Evolutionary conservation across 768 basidiomycete genomes (phyloP).

Genomic region (Auricularia heimuer): DNA sequence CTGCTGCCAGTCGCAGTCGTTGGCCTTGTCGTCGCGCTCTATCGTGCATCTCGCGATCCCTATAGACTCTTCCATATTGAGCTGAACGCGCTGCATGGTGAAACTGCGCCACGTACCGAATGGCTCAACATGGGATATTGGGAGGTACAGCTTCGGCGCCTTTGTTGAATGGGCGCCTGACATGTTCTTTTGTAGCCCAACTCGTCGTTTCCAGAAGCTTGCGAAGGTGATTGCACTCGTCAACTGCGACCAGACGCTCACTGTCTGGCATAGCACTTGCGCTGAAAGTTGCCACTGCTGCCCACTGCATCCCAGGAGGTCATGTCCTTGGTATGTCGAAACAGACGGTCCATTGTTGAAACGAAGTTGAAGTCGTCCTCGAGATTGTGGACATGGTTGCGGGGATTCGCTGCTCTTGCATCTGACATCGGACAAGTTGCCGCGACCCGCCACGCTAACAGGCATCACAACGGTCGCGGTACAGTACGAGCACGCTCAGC

Average conservation of each 20-base stretch:
- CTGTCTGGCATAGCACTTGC: constrained; percentile 34
- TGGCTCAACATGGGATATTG: constrained; percentile 69
- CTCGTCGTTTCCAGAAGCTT: constrained; percentile 44
- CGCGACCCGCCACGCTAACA: constrained; percentile 36
- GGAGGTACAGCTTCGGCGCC: constrained; percentile 31
- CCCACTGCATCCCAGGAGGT: constrained; percentile 30
- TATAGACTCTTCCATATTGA: constrained; percentile 51
- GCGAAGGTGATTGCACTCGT: constrained; percentile 34
- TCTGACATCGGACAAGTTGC: constrained; percentile 34
- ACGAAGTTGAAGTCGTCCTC: neutral
- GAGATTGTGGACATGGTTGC: constrained; percentile 61
- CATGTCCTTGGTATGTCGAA: constrained; percentile 41
- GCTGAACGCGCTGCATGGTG: constrained; percentile 38
- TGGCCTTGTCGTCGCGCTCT: neutral
- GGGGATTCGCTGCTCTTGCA: constrained; percentile 57
- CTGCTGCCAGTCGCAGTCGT: neutral
- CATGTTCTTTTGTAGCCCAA: constrained; percentile 29
- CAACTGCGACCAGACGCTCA: neutral
- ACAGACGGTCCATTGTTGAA: neutral
- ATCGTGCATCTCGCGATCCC: constrained; percentile 28
- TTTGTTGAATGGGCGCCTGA: no score
- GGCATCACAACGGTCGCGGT: constrained; percentile 48
- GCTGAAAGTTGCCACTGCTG: constrained; percentile 36
- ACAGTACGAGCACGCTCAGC: constrained; percentile 38
- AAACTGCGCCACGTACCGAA: constrained; percentile 36